These are phyloP conservation scores for Pittosporum tobira DNA, from an alignment of 129 eudicot genomes.

Conservation along the genomic window DNA sequence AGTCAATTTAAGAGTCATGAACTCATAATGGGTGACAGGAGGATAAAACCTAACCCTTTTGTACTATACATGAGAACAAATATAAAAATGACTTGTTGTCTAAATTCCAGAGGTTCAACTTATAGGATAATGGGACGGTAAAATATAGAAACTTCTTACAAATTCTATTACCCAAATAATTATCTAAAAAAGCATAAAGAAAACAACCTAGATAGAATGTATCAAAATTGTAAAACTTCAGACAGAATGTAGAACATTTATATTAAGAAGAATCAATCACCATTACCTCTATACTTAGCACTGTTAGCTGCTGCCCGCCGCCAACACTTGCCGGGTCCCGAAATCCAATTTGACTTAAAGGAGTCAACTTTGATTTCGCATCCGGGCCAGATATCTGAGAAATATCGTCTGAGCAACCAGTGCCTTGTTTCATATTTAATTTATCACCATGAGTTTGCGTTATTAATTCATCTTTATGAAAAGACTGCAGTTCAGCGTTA, in stretches of 20 bases:
- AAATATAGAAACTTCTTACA: neutral
- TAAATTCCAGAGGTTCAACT: neutral
- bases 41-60: too few species aligned
- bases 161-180: too few species aligned
- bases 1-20: too few species aligned
- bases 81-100: too few species aligned
- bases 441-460: constrained; percentile 16
- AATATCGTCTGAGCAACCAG: constrained; percentile 33
- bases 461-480: constrained; percentile 10
- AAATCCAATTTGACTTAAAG: constrained; percentile 87
- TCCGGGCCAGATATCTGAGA: constrained; percentile 97
- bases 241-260: neutral
- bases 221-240: neutral
- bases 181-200: too few species aligned
- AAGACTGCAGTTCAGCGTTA: constrained; percentile 18
- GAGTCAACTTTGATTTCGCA: constrained; percentile 55
- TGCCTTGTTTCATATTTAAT: constrained; percentile 11
- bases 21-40: too few species aligned
- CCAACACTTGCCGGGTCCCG: constrained; percentile 89
- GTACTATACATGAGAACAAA: too few species aligned
- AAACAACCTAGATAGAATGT: neutral
- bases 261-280: constrained; percentile 4
- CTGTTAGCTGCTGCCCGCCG: constrained; percentile 87
- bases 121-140: neutral
- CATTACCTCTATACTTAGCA: constrained; percentile 72